Conservation (phyloP, 2,329 filamentous ascomycete species). For the Neofusicoccum sp. region DNA sequence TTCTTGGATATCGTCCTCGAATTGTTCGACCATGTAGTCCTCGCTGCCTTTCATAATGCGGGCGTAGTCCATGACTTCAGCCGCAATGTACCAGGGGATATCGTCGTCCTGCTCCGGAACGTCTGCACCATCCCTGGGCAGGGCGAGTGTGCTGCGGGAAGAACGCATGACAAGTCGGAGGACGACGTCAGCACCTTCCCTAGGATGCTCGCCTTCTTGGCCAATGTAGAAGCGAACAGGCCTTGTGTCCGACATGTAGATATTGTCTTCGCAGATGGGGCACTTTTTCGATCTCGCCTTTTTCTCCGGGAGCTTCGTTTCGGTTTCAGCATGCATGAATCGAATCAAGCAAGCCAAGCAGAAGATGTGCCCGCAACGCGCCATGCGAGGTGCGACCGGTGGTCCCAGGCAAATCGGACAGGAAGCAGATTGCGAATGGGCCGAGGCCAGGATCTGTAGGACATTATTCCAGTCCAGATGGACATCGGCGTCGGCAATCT, state of each 20-base stretch:
- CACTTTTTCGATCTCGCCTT: conserved; percentile 87
- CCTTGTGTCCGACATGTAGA: conserved; percentile 87
- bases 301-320: conserved; percentile 62
- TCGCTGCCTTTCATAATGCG: conserved; percentile 92
- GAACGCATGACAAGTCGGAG: conserved; percentile 80
- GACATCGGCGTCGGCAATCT: conserved; percentile 82
- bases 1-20: conserved; percentile 72
- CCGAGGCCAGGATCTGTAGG: conserved; percentile 85
- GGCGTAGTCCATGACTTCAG: conserved; percentile 91
- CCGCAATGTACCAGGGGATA: conserved; percentile 92
- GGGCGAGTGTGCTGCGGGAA: conserved; percentile 76
- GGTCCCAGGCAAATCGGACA: conserved; percentile 95
- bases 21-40: conserved; percentile 81
- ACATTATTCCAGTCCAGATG: conserved; percentile 89
- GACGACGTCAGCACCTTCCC: conserved; percentile 85
- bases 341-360: conserved; percentile 90
- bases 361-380: conserved; percentile 95
- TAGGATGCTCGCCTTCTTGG: conserved; percentile 77
- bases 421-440: conserved; percentile 80
- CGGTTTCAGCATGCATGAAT: conserved; percentile 86
- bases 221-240: conserved; percentile 90
- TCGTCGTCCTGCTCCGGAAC: conserved; percentile 67
- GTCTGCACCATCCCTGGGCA: conserved; percentile 80
- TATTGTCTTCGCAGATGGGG: conserved; percentile 88
- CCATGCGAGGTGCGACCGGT: conserved; percentile 93